Conservation (phyloP, 176 grass and related monocot genomes). For the Avena atlantica region DNA sequence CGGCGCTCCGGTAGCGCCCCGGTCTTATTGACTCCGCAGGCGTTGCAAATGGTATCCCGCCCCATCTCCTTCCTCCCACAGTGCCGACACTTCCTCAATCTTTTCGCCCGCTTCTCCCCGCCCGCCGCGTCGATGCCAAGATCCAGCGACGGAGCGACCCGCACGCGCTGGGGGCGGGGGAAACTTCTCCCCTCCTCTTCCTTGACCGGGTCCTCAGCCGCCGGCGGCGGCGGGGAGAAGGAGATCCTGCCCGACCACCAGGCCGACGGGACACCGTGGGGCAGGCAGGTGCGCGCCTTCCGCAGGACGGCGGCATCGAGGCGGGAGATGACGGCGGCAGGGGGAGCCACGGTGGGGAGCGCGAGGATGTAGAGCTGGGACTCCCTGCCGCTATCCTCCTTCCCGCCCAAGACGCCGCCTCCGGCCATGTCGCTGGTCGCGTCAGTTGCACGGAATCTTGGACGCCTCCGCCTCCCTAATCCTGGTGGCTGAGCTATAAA, state of each 20-base stretch:
- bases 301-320: slow-evolving; percentile 46
- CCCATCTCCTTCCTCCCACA: slow-evolving; percentile 75
- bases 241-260: slow-evolving; percentile 55
- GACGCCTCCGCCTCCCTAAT: slow-evolving; percentile 43
- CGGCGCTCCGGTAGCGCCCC: slow-evolving; percentile 63
- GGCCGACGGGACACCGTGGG: slow-evolving; percentile 33
- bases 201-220: neutral
- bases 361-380: neutral
- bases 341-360: slow-evolving; percentile 32
- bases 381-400: neutral
- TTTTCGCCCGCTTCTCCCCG: slow-evolving; percentile 53
- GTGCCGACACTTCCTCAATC: slow-evolving; percentile 59
- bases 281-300: slow-evolving; percentile 56
- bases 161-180: neutral
- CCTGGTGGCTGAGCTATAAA: slow-evolving; percentile 46
- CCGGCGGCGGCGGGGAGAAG: neutral
- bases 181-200: slow-evolving; percentile 13
- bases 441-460: slow-evolving; percentile 42
- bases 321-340: slow-evolving; percentile 19
- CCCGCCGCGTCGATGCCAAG: neutral
- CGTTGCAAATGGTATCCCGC: slow-evolving; percentile 76
- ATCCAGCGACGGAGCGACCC: neutral
- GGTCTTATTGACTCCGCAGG: slow-evolving; percentile 65
- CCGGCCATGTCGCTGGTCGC: slow-evolving; percentile 34
- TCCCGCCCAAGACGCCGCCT: neutral